Conservation (phyloP, 257 asterid genomes). For the Salvia rosmarinus region DNA sequence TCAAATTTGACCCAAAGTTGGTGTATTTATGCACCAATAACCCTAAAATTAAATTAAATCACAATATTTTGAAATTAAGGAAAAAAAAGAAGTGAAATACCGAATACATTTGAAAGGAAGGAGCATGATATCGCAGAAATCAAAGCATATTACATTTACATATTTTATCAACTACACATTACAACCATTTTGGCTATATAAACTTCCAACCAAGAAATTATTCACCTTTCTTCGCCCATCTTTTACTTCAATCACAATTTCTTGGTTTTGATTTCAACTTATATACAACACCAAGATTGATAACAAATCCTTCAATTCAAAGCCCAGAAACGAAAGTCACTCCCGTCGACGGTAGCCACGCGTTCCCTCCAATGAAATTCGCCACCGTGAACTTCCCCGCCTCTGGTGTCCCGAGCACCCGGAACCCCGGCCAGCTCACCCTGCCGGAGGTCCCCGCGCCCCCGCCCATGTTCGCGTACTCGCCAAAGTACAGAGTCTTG, state of each 20-base stretch:
- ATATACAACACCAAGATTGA: neutral
- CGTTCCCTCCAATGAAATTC: slow-evolving; percentile 58
- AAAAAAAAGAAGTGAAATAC: too few species aligned
- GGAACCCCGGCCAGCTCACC: slow-evolving; percentile 66
- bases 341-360: slow-evolving; percentile 79
- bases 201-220: too few species aligned
- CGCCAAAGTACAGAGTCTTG: slow-evolving; percentile 56
- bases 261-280: neutral
- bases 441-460: slow-evolving; percentile 52
- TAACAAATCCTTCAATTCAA: slow-evolving; percentile 3
- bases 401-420: slow-evolving; percentile 46
- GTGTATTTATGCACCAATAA: too few species aligned
- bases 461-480: slow-evolving; percentile 55
- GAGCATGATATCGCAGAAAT: neutral
- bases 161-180: neutral
- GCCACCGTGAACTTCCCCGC: slow-evolving; percentile 58
- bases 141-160: neutral
- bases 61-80: too few species aligned
- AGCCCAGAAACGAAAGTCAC: slow-evolving; percentile 63
- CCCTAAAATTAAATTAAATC: too few species aligned
- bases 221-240: too few species aligned
- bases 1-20: too few species aligned
- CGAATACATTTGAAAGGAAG: too few species aligned
- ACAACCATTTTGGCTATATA: too few species aligned
- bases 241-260: slow-evolving; percentile 9